Base-by-base conservation (phyloP, 805 yeast species). In the Candida pseudoglaebosa region DNA sequence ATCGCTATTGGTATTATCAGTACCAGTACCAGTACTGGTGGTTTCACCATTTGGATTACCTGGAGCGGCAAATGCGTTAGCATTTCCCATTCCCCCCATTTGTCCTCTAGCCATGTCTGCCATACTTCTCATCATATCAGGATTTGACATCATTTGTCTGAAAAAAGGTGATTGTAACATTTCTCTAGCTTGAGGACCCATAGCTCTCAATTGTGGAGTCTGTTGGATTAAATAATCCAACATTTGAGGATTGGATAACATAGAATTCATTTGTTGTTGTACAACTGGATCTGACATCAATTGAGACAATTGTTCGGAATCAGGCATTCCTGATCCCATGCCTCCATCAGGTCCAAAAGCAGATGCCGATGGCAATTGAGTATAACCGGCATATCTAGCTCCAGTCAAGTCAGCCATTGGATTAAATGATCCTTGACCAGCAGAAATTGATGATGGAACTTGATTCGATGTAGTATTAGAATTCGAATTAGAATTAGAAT, bases 271-370 rank as follows among this genome's bases (percentile, higher is more conserved):
- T 43, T 82, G 73, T 56, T 89, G 89, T 56, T 82, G 90, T 50
- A 86, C 76, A 64, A 77, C 70, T 29, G 98, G 99, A 48, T 78
- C 77, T 14, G 79, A 81, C 82, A 93, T 71, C 84, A 87, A 78
- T 39, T 73, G 69, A 24, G 78, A 67, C 62, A 91, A 57, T 45
- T 85, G 89, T 36, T 83, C 90, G 34, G 86, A 84, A 49, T 78
- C 80, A 9, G 95, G 90, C 51, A 82, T 65, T 33, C 75, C 77
- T 10, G 51, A 47, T 31, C 81, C 81, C 86, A 84, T 77, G 13
- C 97, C 98, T 29, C 95, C 95, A 59, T 90, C 97, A 19, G 96
- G 90, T 1, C 96, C 96, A 66, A 91, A 89, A 84, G 87, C 76
- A 33, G 82, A 77, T 1, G 88, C 87, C 3, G 85, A 74, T 4